Evolutionary conservation across 805 yeast species (phyloP), one percentile per base, ranked within the genome.

Genomic region (Komagataella mondaviorum): DNA sequence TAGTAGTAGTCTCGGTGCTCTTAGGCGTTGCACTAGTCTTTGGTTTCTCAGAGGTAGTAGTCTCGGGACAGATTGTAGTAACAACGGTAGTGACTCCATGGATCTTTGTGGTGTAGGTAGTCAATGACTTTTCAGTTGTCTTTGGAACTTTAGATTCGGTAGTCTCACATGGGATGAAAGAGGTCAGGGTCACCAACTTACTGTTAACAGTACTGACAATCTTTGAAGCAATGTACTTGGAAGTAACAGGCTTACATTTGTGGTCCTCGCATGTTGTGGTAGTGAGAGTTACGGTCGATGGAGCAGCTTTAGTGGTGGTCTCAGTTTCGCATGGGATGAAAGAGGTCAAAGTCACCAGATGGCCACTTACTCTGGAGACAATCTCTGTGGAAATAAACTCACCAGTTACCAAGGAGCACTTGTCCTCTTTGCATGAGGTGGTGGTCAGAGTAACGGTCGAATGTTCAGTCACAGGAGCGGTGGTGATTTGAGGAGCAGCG

Each of bases 21-120:
- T 17, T n/a, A 17, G 54, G 12, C 7, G 50, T 24, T 52, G 48
- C 51, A 3, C 56, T 47, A 3, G 57, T 48, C 23, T 54, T 44
- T 12, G 51, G 45, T 4, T 49, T 44, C 23, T 17, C n/a, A 16
- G 54, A 12, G 16, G 56, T 49, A 8, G 53, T 46, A 12, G 54
- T 49, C 45, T 14, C 45, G 47, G 49, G 48, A 23, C 49, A 50
- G 49, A 18, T 39, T 45, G 45, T 30, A 61, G 64, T 61, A 18
- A 59, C 50, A 14, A 55, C 59, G 6, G 62, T 56, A 4, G 51
- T 54, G 16, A 18, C 44, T 18, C 58, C 63, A 10, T 55, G 52
- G 47, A 60, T 51, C 10, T 59, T 55, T 1, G 60, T 58, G 10
- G 59, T 54, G 55, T 63, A 59, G 10, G 60, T 55, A 7, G 65